A percentile compares a stretch with the other conserved stretches of the same genome.
These are phyloP conservation scores for Hippophae rhamnoides DNA, from an alignment of 306 rosid genomes.

Conservation along the genomic window DNA sequence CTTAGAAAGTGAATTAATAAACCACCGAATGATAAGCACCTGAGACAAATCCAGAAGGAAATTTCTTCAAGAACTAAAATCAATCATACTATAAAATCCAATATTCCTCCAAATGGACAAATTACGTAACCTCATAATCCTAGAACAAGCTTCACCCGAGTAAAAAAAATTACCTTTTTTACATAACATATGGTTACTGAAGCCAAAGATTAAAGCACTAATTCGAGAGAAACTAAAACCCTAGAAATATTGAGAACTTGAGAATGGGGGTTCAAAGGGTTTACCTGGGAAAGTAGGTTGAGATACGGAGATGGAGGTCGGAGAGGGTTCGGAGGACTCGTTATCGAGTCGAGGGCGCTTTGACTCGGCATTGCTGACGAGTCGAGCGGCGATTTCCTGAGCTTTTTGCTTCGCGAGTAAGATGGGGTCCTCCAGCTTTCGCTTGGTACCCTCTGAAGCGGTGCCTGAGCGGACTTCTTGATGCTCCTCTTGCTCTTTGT, in stretches of 20 bases:
- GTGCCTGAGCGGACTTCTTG: conserved; percentile 5
- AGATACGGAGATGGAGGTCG: conserved; percentile 6
- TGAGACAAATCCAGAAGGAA: background rate
- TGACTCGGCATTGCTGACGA: conserved; percentile 37
- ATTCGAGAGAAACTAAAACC: conserved; percentile 14
- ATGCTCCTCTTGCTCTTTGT: conserved; percentile 18
- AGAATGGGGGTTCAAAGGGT: conserved; percentile 11
- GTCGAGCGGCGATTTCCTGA: conserved; percentile 42
- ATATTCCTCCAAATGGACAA: background rate
- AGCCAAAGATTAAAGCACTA: background rate
- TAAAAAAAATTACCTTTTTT: background rate
- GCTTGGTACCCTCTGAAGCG: conserved; percentile 17
- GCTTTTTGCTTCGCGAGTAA: conserved; percentile 39
- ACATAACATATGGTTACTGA: no score
- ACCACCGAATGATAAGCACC: background rate
- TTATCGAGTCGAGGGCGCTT: conserved; percentile 35
- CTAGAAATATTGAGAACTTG: conserved; percentile 25
- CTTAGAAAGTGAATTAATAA: background rate
- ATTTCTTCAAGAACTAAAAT: background rate
- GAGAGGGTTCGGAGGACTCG: conserved; percentile 19
- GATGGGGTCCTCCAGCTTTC: conserved; percentile 40
- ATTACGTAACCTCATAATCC: background rate
- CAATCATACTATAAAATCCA: background rate
- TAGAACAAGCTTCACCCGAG: background rate
- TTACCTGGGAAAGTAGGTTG: conserved; percentile 24